A percentile compares a stretch with the other conserved stretches of the same genome.
These are phyloP conservation scores for Lasiodiplodia hormozganensis DNA, from an alignment of 2,329 filamentous ascomycete genomes.

Conservation along the genomic window DNA sequence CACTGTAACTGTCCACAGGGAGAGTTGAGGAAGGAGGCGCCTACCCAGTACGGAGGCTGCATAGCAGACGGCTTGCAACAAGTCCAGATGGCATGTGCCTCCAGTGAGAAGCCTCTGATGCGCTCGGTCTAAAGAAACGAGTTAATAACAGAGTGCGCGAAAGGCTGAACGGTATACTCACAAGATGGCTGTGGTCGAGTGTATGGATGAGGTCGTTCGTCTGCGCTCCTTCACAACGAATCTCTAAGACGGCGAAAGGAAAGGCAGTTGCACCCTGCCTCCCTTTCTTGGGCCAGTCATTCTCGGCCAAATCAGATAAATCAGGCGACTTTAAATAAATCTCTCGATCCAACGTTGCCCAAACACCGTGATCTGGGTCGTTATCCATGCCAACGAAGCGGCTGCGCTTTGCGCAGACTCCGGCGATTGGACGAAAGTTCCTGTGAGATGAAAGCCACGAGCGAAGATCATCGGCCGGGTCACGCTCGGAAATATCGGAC, in stretches of 20 bases:
- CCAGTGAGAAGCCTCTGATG: slow-evolving; percentile 61
- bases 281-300: slow-evolving; percentile 41
- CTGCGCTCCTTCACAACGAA: slow-evolving; percentile 56
- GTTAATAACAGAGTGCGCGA: background rate
- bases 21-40: slow-evolving; percentile 20
- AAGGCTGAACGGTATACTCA: slow-evolving; percentile 35
- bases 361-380: slow-evolving; percentile 48
- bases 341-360: slow-evolving; percentile 58
- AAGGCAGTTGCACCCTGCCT: slow-evolving; percentile 45
- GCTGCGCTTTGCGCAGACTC: slow-evolving; percentile 53
- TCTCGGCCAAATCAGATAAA: slow-evolving; percentile 38
- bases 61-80: slow-evolving; percentile 54
- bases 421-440: slow-evolving; percentile 55
- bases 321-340: slow-evolving; percentile 50
- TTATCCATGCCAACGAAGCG: slow-evolving; percentile 58
- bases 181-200: slow-evolving; percentile 57
- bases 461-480: slow-evolving; percentile 40
- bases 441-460: slow-evolving; percentile 54
- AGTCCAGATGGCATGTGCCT: slow-evolving; percentile 60
- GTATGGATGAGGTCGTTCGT: slow-evolving; percentile 49
- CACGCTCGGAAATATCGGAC: slow-evolving; percentile 22
- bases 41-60: slow-evolving; percentile 56
- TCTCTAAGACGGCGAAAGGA: slow-evolving; percentile 59
- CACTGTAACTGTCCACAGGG: background rate
- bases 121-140: slow-evolving; percentile 50